These are phyloP conservation scores for Juncus inflexus DNA, from an alignment of 176 grass and related monocot species.

Conservation along the genomic window DNA sequence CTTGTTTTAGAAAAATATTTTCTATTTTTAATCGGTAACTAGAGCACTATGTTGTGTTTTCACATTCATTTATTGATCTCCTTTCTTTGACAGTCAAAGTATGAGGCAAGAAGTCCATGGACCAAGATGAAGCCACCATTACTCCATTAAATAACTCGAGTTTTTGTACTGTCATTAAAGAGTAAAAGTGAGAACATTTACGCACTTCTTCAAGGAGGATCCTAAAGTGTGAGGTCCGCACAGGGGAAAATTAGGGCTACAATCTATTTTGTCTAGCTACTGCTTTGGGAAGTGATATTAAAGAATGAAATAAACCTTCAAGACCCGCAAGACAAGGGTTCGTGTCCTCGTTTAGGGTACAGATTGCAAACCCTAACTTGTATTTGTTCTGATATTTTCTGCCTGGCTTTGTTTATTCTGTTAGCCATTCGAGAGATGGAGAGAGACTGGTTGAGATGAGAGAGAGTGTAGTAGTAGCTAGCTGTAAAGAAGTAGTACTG, in stretches of 20 bases:
- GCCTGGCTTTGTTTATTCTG: not conserved
- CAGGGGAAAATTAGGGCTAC: slow-evolving; percentile 22
- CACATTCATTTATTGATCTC: slow-evolving; percentile 17
- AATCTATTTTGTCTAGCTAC: slow-evolving; percentile 25
- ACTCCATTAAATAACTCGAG: slow-evolving; percentile 16
- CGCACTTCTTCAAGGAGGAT: slow-evolving; percentile 28
- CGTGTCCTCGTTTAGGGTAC: slow-evolving; percentile 26
- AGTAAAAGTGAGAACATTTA: slow-evolving; percentile 29
- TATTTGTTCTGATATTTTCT: not conserved
- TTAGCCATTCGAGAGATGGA: not conserved
- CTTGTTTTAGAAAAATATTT: too few species aligned
- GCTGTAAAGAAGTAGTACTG: too few species aligned
- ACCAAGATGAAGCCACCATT: slow-evolving; percentile 27
- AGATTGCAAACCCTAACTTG: slow-evolving; percentile 17
- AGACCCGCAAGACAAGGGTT: slow-evolving; percentile 26
- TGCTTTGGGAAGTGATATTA: slow-evolving; percentile 25
- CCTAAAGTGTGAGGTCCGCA: not conserved
- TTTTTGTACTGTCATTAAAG: slow-evolving; percentile 25
- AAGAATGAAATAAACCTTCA: slow-evolving; percentile 26
- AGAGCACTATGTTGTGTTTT: slow-evolving; percentile 18
- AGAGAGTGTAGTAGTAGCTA: not conserved
- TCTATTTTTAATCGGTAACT: not conserved
- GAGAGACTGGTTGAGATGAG: not conserved
- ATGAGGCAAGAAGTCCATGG: slow-evolving; percentile 26
- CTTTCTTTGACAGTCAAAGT: slow-evolving; percentile 27